Evolutionary conservation across 2,329 filamentous ascomycete species (phyloP).

Genomic region (Pestalotiopsis sp.): DNA sequence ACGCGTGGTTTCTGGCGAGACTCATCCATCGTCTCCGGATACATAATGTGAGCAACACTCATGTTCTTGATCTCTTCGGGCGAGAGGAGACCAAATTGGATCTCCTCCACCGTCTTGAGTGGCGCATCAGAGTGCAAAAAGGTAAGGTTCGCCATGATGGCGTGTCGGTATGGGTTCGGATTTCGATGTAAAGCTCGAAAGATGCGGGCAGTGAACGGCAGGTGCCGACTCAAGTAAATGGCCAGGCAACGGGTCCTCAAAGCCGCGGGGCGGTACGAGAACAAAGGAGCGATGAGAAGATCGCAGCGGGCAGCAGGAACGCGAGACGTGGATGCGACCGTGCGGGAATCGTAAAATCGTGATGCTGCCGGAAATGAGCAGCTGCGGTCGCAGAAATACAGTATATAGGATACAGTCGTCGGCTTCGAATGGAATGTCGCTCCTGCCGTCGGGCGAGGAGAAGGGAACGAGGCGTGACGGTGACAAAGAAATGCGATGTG

Average conservation of each 20-base stretch:
- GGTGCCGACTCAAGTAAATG: constrained; percentile 2
- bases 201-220: neutral
- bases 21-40: constrained; percentile 99
- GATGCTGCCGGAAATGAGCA: constrained; percentile 5
- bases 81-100: constrained; percentile 96
- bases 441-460: neutral
- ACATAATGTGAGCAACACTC: constrained; percentile 94
- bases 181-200: constrained; percentile 16
- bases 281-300: neutral
- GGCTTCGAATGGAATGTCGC: neutral
- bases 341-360: constrained; percentile 13
- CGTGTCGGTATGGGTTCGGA: constrained; percentile 8
- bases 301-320: neutral
- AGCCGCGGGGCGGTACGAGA: neutral
- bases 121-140: constrained; percentile 93
- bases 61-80: constrained; percentile 99
- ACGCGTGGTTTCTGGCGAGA: constrained; percentile 87
- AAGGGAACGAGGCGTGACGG: neutral
- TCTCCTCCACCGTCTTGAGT: constrained; percentile 97
- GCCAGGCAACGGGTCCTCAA: neutral
- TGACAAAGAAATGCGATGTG: neutral
- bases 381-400: constrained; percentile 24
- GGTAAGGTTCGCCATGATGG: constrained; percentile 86
- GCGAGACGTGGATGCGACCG: neutral
- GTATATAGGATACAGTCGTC: constrained; percentile 11